Conservation (phyloP, 139 green algal genomes). For the Dunaliella primolecta region DNA sequence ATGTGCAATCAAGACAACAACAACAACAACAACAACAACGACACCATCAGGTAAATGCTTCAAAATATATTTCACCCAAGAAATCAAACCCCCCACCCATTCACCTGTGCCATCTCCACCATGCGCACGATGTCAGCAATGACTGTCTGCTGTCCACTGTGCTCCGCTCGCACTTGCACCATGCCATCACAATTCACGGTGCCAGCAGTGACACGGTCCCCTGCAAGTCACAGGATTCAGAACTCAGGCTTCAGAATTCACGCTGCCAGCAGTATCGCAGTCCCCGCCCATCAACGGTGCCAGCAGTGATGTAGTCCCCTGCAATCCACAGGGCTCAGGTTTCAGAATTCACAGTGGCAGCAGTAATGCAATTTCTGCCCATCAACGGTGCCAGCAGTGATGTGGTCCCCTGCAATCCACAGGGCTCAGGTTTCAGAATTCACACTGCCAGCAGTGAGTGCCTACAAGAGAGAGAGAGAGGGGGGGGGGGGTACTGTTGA, state of each 20-base stretch:
- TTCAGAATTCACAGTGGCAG: not conserved
- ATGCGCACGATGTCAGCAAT: conserved; percentile 82
- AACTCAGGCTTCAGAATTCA: conserved; percentile 3
- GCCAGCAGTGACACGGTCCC: conserved; percentile 72
- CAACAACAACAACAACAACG: too few species aligned
- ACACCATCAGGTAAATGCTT: too few species aligned
- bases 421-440: conserved; percentile 4
- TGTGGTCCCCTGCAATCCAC: conserved; percentile 66
- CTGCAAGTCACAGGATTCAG: too few species aligned
- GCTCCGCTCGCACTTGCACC: conserved; percentile 60
- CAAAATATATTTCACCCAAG: too few species aligned
- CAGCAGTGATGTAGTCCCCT: conserved; percentile 74
- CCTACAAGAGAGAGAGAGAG: not conserved
- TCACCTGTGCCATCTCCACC: conserved; percentile 71
- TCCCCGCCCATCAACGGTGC: conserved; percentile 39
- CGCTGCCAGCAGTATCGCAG: not conserved
- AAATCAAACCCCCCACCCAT: too few species aligned
- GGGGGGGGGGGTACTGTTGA: too few species aligned
- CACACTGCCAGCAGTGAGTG: not conserved
- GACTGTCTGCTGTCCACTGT: conserved; percentile 70
- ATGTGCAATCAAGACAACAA: too few species aligned
- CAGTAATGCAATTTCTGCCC: not conserved
- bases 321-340: too few species aligned
- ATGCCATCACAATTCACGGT: conserved; percentile 82
- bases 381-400: conserved; percentile 84